Evolutionary conservation across 441 rosid species (phyloP).

Genomic region (Corymbia calophylla): DNA sequence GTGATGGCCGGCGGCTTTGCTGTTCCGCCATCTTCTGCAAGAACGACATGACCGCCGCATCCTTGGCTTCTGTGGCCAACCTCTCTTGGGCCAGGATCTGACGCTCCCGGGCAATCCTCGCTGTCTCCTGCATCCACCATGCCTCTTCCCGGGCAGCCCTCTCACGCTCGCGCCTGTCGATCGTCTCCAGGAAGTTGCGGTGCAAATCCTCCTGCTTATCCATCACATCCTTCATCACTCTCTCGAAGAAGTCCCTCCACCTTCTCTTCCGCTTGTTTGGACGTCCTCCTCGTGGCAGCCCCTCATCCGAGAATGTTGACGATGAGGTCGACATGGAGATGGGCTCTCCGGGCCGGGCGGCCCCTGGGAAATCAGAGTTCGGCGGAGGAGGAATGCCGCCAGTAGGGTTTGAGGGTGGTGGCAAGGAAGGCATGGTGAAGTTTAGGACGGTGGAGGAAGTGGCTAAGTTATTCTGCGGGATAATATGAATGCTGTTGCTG

Average conservation of each 20-base stretch:
- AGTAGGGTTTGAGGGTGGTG: constrained; percentile 6
- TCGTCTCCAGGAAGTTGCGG: constrained; percentile 51
- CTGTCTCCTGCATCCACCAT: constrained; percentile 65
- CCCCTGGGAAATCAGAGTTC: constrained; percentile 20
- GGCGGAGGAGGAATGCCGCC: constrained; percentile 2
- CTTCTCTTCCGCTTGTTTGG: constrained; percentile 38
- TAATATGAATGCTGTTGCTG: neutral
- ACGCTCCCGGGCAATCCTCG: constrained; percentile 48
- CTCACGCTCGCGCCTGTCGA: constrained; percentile 61
- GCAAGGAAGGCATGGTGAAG: neutral
- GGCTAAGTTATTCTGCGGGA: neutral
- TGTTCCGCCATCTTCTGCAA: constrained; percentile 65
- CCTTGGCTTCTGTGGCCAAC: constrained; percentile 53
- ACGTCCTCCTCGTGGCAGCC: constrained; percentile 2
- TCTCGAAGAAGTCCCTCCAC: constrained; percentile 60
- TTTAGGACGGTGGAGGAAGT: neutral
- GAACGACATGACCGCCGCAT: constrained; percentile 68
- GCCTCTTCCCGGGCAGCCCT: constrained; percentile 59
- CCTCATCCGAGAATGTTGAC: constrained; percentile 31
- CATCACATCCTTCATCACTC: constrained; percentile 49
- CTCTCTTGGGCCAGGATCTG: constrained; percentile 66
- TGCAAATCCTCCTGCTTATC: constrained; percentile 76
- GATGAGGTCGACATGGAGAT: constrained; percentile 54
- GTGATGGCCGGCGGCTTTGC: constrained; percentile 13
- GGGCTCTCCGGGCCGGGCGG: neutral